Base-by-base conservation (phyloP, 495 filamentous ascomycete genomes). In the Penicillium odoratum region DNA sequence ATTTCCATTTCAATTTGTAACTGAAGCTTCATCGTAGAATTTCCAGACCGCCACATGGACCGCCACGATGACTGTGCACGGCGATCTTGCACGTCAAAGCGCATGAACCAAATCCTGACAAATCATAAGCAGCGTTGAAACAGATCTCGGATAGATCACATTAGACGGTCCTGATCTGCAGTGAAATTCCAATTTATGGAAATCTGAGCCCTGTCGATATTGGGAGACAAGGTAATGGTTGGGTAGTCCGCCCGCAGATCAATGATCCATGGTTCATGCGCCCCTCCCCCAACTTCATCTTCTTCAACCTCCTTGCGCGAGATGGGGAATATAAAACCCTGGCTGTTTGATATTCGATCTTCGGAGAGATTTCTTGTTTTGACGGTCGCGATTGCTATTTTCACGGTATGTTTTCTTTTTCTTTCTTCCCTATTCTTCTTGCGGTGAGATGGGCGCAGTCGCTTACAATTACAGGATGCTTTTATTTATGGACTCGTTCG, bases 401-500 rank as follows among this genome's bases (percentile, higher is more conserved):
- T 83, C 63, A 84, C 81, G 50, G 81, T 78, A 59, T 34, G 71
- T 45, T 6, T 13, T 28, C 18, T 31, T 18, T 15, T 13, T 8
- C 9, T 51, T 21, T 18, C 25, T 25, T 18, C 21, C 4, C 11
- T 38, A 0, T 40, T 40, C 9, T 5, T 46, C 43, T 11, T 16
- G 7, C 40, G 40, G 1, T 7, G 40, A 16, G 44, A 15, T 28
- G 26, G 46, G 26, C 33, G 28, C 40, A 43, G 13, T 40, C 25
- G 0, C 16, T 5, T 34, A 25, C 3, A 60, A 25, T 51, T 62
- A 42, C 55, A 81, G 72, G 89, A 93, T 70, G 80, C 88, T 52
- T 91, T 92, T 68, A 82, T 87, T 25, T 93, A 92, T 68, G 87
- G 80, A 26, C 75, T 92, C 59, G 83, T 92, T 30, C 50, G 54